Evolutionary conservation across 768 basidiomycete species (phyloP).

Genomic region (Rhodotorula toruloides): DNA sequence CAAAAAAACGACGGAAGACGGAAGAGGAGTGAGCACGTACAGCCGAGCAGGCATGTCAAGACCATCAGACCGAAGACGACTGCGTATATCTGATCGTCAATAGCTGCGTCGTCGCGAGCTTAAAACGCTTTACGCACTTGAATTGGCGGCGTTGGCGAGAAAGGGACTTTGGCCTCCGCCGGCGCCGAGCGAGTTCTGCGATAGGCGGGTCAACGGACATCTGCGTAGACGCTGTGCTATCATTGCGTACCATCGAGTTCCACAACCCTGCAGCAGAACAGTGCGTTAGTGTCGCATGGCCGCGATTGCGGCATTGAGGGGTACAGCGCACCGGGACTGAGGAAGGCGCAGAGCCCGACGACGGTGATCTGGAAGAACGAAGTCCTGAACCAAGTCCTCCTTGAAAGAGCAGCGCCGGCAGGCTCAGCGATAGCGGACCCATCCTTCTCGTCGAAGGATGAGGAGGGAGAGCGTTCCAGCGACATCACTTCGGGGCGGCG

Average conservation of each 20-base stretch:
- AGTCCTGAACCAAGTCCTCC: conserved; percentile 7
- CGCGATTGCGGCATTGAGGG: not conserved
- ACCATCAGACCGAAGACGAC: conserved; percentile 31
- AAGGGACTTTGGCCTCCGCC: conserved; percentile 10
- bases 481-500: not conserved
- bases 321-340: not conserved
- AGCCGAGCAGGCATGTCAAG: conserved; percentile 25
- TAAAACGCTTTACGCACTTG: not conserved
- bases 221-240: not conserved
- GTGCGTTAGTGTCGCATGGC: not conserved
- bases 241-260: not conserved
- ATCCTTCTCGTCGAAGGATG: conserved; percentile 1
- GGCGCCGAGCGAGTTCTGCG: not conserved
- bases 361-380: conserved; percentile 4
- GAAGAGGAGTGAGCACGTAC: not conserved
- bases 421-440: too few relatives aligned
- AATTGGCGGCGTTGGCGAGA: conserved; percentile 26
- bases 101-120: not conserved
- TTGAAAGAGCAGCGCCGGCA: not conserved
- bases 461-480: not conserved
- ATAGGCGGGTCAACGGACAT: too few relatives aligned
- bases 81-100: not conserved
- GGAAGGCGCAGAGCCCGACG: conserved; percentile 16
- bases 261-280: not conserved
- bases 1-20: not conserved